These are phyloP conservation scores for Penicillium angulare DNA, from an alignment of 495 filamentous ascomycete genomes.

Conservation along the genomic window DNA sequence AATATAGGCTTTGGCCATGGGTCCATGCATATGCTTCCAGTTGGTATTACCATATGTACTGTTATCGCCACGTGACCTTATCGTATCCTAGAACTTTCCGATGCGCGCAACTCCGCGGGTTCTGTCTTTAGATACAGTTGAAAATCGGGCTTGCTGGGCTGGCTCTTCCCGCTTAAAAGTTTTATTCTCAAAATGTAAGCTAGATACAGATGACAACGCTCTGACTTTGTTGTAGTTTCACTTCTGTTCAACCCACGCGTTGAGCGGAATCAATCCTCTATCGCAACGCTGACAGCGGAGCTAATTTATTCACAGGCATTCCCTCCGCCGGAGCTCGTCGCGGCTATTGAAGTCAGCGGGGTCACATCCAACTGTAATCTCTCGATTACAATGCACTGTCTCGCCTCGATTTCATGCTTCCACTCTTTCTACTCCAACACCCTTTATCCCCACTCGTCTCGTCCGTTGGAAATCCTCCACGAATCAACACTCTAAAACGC, in stretches of 20 bases:
- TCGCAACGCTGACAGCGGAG: neutral
- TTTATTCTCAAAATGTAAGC: conserved; percentile 1
- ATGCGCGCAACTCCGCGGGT: neutral
- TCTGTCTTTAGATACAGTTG: neutral
- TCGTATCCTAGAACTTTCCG: conserved; percentile 12
- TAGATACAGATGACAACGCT: too few relatives aligned
- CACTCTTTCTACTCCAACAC: neutral
- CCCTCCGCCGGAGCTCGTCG: conserved; percentile 52
- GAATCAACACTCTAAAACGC: neutral
- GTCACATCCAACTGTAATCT: neutral
- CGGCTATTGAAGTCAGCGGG: conserved; percentile 40
- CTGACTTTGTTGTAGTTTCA: too few relatives aligned
- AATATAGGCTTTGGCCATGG: too few relatives aligned
- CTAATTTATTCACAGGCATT: conserved; percentile 36
- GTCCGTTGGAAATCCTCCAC: conserved; percentile 20
- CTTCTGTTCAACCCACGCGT: too few relatives aligned
- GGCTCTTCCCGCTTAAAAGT: too few relatives aligned
- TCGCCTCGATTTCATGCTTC: neutral
- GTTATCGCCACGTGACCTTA: conserved; percentile 13
- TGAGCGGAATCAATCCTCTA: too few relatives aligned
- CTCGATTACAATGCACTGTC: conserved; percentile 5
- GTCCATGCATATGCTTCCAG: too few relatives aligned
- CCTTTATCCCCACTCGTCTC: conserved; percentile 9
- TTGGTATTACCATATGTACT: neutral
- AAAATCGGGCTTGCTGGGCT: neutral